phyloP scores from a whole-genome alignment of 345 rosid species.

The Eucalyptus pauciflora region DNA sequence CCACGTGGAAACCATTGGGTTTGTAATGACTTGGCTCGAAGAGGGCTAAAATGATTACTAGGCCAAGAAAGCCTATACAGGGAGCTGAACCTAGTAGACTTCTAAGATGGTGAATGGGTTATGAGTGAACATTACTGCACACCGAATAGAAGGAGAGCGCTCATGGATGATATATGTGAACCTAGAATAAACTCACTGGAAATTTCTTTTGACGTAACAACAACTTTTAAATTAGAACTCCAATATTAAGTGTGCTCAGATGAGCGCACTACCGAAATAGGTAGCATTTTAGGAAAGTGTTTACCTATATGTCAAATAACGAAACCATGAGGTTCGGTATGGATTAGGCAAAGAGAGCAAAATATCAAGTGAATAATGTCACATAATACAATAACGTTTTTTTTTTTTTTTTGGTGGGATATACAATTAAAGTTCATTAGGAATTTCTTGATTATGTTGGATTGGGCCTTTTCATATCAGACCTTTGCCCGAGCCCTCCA shows the following conservation, averaged over 20 bases:
- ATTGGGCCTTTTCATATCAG: background rate
- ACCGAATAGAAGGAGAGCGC: background rate
- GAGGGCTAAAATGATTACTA: background rate
- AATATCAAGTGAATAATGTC: background rate
- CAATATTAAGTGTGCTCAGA: background rate
- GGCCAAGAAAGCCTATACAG: background rate
- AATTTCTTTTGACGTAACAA: background rate
- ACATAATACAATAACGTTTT: no score
- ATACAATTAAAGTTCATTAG: background rate
- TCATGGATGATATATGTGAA: background rate
- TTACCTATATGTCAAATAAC: background rate
- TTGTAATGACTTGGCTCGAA: background rate
- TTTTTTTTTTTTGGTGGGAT: background rate
- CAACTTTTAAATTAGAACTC: background rate
- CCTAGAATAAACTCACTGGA: background rate
- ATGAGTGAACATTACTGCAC: background rate
- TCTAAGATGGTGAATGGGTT: background rate
- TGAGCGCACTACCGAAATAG: accelerated
- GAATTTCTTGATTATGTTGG: background rate
- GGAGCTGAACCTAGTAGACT: accelerated
- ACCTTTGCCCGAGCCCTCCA: background rate
- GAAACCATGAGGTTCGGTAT: background rate
- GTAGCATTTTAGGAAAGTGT: background rate
- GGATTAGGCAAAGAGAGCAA: background rate
- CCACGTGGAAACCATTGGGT: accelerated